A percentile compares a stretch with the other conserved stretches of the same genome.
Evolutionary conservation across 495 filamentous ascomycete genomes (phyloP).

Genomic region (Aspergillus hancockii): DNA sequence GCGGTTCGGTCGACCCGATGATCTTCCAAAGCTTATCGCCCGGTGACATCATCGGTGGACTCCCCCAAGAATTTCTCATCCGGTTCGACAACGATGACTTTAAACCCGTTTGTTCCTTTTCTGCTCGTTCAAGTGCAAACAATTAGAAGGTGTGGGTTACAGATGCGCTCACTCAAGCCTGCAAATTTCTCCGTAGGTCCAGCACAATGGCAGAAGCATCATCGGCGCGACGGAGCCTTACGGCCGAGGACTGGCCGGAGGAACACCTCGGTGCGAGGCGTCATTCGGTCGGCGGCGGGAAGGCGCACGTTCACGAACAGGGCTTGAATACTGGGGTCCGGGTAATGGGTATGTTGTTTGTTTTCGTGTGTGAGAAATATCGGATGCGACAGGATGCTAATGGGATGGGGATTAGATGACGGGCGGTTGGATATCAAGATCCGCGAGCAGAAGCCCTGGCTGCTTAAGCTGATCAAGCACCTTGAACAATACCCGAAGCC

Average conservation of each 20-base stretch:
- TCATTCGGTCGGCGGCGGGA: background rate
- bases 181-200: background rate
- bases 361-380: background rate
- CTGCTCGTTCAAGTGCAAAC: background rate
- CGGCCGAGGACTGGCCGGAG: conserved; percentile 11
- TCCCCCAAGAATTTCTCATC: background rate
- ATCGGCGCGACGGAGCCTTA: background rate
- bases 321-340: conserved; percentile 23
- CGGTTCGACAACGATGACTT: background rate
- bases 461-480: conserved; percentile 61
- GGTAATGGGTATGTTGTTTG: conserved; percentile 21
- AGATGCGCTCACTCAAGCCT: background rate
- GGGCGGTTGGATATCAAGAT: conserved; percentile 77
- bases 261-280: background rate
- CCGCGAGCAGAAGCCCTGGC: conserved; percentile 59
- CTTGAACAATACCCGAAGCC: conserved; percentile 65
- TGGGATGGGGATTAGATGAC: conserved; percentile 48
- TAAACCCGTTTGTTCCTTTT: background rate
- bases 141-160: too few relatives aligned
- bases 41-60: background rate
- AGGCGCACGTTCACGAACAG: conserved; percentile 9
- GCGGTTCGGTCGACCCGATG: background rate
- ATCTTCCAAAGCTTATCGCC: background rate
- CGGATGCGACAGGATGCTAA: background rate
- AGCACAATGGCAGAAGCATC: background rate